Conservation (phyloP, 2,329 filamentous ascomycete genomes). For the Xylariaceae sp. region DNA sequence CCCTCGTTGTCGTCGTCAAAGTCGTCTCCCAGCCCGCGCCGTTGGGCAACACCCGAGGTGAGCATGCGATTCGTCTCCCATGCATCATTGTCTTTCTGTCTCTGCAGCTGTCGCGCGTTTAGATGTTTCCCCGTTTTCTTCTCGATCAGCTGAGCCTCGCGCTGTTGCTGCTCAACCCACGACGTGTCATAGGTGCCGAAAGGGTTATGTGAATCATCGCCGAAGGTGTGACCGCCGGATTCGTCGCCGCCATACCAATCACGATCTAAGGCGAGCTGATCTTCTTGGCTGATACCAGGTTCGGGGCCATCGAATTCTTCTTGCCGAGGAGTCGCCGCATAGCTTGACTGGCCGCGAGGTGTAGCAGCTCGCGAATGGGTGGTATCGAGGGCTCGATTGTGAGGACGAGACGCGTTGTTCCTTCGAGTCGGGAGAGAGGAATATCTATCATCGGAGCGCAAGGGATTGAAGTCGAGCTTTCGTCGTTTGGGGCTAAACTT, state of each 20-base stretch:
- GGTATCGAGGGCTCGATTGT: slow-evolving; percentile 31
- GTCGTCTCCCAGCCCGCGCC: slow-evolving; percentile 72
- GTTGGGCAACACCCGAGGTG: slow-evolving; percentile 88
- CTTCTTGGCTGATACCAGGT: slow-evolving; percentile 57
- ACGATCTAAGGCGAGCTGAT: slow-evolving; percentile 71
- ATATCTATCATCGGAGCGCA: slow-evolving; percentile 51
- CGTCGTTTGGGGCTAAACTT: slow-evolving; percentile 55
- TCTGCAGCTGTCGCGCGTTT: slow-evolving; percentile 71
- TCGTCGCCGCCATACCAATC: slow-evolving; percentile 94
- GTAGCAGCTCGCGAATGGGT: slow-evolving; percentile 26
- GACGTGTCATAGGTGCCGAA: slow-evolving; percentile 72
- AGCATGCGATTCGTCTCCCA: slow-evolving; percentile 99
- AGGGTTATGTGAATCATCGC: slow-evolving; percentile 88
- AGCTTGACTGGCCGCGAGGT: slow-evolving; percentile 29
- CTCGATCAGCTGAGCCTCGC: slow-evolving; percentile 67
- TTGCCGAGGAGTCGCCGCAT: slow-evolving; percentile 43
- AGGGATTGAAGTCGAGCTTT: slow-evolving; percentile 55
- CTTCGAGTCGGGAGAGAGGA: slow-evolving; percentile 44
- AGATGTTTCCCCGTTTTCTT: slow-evolving; percentile 69
- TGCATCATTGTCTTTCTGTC: slow-evolving; percentile 90
- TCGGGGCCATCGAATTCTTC: slow-evolving; percentile 58
- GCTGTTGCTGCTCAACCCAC: slow-evolving; percentile 64
- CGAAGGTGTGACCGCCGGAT: slow-evolving; percentile 72
- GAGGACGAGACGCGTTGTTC: slow-evolving; percentile 36
- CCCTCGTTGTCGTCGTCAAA: slow-evolving; percentile 89